These are phyloP conservation scores for Punica granatum DNA, from an alignment of 345 rosid genomes.

Conservation along the genomic window DNA sequence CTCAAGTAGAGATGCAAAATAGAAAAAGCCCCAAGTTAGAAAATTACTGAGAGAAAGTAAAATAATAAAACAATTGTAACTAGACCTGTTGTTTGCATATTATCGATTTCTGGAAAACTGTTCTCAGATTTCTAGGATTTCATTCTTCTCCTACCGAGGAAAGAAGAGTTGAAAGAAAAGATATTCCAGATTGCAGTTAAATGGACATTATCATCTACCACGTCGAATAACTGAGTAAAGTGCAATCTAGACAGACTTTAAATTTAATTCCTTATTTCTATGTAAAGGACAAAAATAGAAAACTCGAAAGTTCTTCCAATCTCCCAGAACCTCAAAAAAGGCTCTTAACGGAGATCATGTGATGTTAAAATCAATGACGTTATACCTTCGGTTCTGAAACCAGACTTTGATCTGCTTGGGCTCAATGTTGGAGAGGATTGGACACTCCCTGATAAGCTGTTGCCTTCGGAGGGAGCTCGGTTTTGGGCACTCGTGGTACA, in stretches of 20 bases:
- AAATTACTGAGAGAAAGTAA: no score
- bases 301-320: neutral
- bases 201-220: no score
- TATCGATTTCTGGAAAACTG: no score
- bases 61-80: no score
- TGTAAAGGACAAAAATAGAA: neutral
- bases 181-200: no score
- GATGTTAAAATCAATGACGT: neutral
- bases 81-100: no score
- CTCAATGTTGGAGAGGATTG: conserved; percentile 72
- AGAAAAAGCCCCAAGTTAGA: neutral
- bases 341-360: neutral
- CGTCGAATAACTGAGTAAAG: no score
- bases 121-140: no score
- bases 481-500: conserved; percentile 68
- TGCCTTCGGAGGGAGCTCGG: conserved; percentile 80
- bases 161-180: no score
- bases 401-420: conserved; percentile 87
- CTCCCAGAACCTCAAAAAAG: neutral
- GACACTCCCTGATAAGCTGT: conserved; percentile 68
- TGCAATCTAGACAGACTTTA: no score
- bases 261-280: neutral
- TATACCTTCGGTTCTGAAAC: conserved; percentile 72
- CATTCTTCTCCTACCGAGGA: no score
- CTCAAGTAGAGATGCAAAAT: neutral